A percentile compares a stretch with the other conserved stretches of the same genome.
These are phyloP conservation scores for Calonectria hawksworthii DNA, from an alignment of 2,329 filamentous ascomycete genomes.

Conservation along the genomic window DNA sequence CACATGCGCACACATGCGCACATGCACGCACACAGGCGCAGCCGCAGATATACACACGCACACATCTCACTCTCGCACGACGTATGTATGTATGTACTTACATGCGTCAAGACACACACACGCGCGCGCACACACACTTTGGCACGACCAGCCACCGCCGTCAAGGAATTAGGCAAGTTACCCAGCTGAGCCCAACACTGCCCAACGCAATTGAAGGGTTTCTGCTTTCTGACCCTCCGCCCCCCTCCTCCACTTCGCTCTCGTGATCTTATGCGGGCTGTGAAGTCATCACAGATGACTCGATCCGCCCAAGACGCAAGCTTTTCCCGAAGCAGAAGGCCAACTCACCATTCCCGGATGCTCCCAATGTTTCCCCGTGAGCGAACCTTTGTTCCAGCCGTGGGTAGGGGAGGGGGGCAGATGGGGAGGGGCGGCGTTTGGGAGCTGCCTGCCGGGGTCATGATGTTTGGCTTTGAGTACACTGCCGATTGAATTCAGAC, in stretches of 20 bases:
- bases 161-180: conserved; percentile 35
- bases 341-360: conserved; percentile 47
- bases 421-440: conserved; percentile 18
- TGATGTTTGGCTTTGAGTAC: conserved; percentile 27
- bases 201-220: conserved; percentile 37
- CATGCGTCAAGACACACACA: conserved; percentile 1
- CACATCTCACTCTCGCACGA: conserved; percentile 21
- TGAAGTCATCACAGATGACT: conserved; percentile 47
- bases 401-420: conserved; percentile 21
- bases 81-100: conserved; percentile 10
- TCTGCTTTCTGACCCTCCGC: conserved; percentile 25
- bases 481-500: conserved; percentile 28
- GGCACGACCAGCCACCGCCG: conserved; percentile 37
- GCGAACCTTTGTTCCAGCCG: conserved; percentile 36
- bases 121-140: conserved; percentile 29
- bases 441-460: conserved; percentile 29
- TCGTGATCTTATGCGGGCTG: conserved; percentile 44
- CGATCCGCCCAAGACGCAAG: conserved; percentile 44
- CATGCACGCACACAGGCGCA: conserved; percentile 9
- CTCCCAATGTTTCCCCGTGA: conserved; percentile 38
- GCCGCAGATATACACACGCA: conserved; percentile 15
- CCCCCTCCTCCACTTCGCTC: conserved; percentile 31
- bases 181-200: conserved; percentile 44
- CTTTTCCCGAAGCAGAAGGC: conserved; percentile 51
- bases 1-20: not conserved